Evolutionary conservation across 1,284 basidiomycete genomes (phyloP).

Genomic region (Pyrrhoderma noxium): DNA sequence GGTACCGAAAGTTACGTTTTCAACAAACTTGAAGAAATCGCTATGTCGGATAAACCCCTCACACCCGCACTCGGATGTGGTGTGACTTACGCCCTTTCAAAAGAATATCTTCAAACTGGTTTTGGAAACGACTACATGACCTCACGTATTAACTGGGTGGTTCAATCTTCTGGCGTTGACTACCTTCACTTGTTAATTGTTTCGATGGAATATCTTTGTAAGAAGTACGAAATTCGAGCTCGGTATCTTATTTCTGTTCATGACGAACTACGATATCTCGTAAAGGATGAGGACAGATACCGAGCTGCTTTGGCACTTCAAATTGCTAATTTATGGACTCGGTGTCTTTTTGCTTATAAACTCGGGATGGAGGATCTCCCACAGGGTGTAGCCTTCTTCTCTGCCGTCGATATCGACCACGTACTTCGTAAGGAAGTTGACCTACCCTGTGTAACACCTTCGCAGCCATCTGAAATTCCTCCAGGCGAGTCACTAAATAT

Average conservation of each 20-base stretch:
- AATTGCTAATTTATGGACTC: conserved; percentile 94
- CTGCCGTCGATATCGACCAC: conserved; percentile 89
- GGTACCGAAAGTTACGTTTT: conserved; percentile 98
- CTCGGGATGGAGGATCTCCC: conserved; percentile 95
- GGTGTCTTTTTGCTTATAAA: conserved; percentile 86
- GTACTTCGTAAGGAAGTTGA: conserved; percentile 95
- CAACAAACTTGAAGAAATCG: conserved; percentile 97
- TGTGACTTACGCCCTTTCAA: conserved; percentile 87
- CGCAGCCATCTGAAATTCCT: conserved; percentile 76
- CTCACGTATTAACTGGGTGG: conserved; percentile 98
- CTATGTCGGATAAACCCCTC: conserved; percentile 77
- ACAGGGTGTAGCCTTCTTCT: conserved; percentile 94
- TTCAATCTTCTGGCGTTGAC: conserved; percentile 97
- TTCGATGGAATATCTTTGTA: conserved; percentile 86
- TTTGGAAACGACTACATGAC: conserved; percentile 90
- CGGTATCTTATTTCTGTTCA: conserved; percentile 97
- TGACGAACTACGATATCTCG: conserved; percentile 94
- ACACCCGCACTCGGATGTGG: conserved; percentile 95
- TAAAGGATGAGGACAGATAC: conserved; percentile 82
- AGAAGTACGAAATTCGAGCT: conserved; percentile 79
- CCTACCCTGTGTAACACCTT: conserved; percentile 93
- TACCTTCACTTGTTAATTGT: conserved; percentile 96
- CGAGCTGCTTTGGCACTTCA: conserved; percentile 90
- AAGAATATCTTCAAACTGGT: conserved; percentile 74
- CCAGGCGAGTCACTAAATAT: conserved; percentile 87